These are phyloP conservation scores for Tuber microsphaerosporum DNA, from an alignment of 495 filamentous ascomycete species.

Conservation along the genomic window DNA sequence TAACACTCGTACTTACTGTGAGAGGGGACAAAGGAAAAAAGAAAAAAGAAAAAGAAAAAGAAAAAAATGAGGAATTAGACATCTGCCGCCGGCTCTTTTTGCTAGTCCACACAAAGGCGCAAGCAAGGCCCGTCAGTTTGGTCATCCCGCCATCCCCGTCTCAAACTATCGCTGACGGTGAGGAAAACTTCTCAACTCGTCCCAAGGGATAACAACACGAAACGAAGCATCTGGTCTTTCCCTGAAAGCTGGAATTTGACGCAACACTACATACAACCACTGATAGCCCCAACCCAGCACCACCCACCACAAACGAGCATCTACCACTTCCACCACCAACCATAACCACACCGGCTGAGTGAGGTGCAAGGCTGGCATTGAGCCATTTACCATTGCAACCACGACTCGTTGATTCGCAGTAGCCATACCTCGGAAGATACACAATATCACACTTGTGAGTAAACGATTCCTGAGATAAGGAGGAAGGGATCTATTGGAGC, in stretches of 20 bases:
- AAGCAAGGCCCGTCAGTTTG: slow-evolving; percentile 28
- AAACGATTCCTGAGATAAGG: slow-evolving; percentile 22
- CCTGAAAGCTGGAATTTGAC: not conserved
- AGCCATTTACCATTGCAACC: slow-evolving; percentile 35
- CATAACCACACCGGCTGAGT: slow-evolving; percentile 24
- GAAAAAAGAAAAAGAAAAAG: not conserved
- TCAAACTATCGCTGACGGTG: slow-evolving; percentile 22
- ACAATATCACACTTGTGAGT: slow-evolving; percentile 19
- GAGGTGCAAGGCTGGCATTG: slow-evolving; percentile 26
- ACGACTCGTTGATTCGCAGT: slow-evolving; percentile 33
- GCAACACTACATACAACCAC: not conserved
- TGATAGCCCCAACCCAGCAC: slow-evolving; percentile 1
- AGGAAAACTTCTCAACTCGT: slow-evolving; percentile 13
- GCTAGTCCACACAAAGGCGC: slow-evolving; percentile 4
- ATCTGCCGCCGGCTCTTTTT: not conserved
- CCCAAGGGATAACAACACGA: not conserved
- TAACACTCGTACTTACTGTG: not conserved
- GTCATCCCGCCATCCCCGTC: slow-evolving; percentile 35
- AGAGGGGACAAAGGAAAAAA: not conserved
- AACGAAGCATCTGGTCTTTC: not conserved
- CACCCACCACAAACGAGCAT: slow-evolving; percentile 12
- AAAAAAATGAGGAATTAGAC: not conserved
- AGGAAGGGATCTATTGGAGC: slow-evolving; percentile 1
- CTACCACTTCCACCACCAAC: slow-evolving; percentile 14
- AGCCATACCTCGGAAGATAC: slow-evolving; percentile 18